Base-by-base conservation (phyloP, 192 early-diverging fungal genomes). In the Coemansia sp. region DNA sequence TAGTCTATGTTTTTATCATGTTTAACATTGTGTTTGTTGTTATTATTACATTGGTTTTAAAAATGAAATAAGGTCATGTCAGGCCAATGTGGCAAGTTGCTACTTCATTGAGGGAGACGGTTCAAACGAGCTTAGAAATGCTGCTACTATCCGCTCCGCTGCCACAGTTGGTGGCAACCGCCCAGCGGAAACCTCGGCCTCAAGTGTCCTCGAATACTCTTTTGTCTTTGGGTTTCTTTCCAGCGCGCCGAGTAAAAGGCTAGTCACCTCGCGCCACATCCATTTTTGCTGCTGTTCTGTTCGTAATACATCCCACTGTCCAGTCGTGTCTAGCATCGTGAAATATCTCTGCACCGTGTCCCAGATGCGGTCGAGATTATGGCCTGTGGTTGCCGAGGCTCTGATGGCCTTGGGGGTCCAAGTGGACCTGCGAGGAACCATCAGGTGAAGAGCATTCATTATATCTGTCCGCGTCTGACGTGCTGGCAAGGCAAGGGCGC, bases 381-480 rank as follows among this genome's bases (percentile, higher is more conserved):
- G 58, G 8, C 73, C 73, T 1, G 78, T 80, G 11, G 62, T 60
- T 2, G 78, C 78, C 61, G 78, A 80, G 5, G 73, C 78, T 5
- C 72, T 32, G 21, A 80, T 40, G n/a, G 66, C 69, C 41, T 80
- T 80, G 0, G 77, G 77, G 3, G 61, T 57, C 77, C 77, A 80
- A 6, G 61, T 63, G 6, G 19, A 16, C 16, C 68, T 47, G 18
- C 77, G 58, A 5, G 77, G 77, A 18, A 71, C 12, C 72, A 80
- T 74, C 62, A 74, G 32, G 16, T 71, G 68, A 51, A 79, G 56
- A 19, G 77, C 71, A 36, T 60, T 74, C 36, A 61, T 60, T 16
- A 74, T 66, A 45, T 95, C 89, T 56, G 86, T 83, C 39, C 85
- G 81, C 0, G 91, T 89, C 63, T 86, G 79, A 39, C 85, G 82